Base-by-base conservation (phyloP, 2,329 filamentous ascomycete genomes). In the Pseudomassariella vexata region DNA sequence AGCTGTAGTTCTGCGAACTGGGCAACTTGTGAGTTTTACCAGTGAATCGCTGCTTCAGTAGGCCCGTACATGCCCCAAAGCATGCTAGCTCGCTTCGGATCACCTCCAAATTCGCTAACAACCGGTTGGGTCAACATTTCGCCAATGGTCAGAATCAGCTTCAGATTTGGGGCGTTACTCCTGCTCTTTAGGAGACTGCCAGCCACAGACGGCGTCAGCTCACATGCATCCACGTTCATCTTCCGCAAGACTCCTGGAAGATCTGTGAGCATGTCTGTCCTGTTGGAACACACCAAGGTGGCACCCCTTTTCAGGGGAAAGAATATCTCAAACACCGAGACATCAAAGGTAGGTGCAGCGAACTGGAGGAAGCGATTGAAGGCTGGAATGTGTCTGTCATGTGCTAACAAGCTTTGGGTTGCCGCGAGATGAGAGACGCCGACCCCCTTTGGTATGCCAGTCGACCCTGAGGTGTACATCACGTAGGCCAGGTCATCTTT, bases 31-130 rank as follows among this genome's bases (percentile, higher is more conserved):
- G 16, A 19, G 12, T 9, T 61, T 56, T 49, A 72, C 70, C 74
- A 95, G 53, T 95, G 89, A 36, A 95, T 94, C 0, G 88, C 79
- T 6, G 86, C 86, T 60, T 95, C 89, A 0, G 89, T 95, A 2
- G 89, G 89, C 1, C 89, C 89, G 51, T 95, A 95, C 87, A 95
- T 94, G 20, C 81, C 89, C 73, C 86, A 89, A 1, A 95, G 66
- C 25, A 94, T 79, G 44, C 83, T 80, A 2, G 63, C 52, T 6
- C 58, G 59, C 1, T 50, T 50, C 1, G 56, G 49, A 8, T 65
- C 61, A 3, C 76, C 76, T 5, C 86, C 87, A 64, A 92, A 95
- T 50, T 94, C 86, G 21, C 75, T 63, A 15, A 95, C 69, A 2
- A 95, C 81, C 7, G 76, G 73, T 24, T 71, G 66, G 4, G 84